A percentile compares a stretch with the other conserved stretches of the same genome.
These are phyloP conservation scores for Tolypocladium guangdongense DNA, from an alignment of 2,329 filamentous ascomycete species.

Conservation along the genomic window DNA sequence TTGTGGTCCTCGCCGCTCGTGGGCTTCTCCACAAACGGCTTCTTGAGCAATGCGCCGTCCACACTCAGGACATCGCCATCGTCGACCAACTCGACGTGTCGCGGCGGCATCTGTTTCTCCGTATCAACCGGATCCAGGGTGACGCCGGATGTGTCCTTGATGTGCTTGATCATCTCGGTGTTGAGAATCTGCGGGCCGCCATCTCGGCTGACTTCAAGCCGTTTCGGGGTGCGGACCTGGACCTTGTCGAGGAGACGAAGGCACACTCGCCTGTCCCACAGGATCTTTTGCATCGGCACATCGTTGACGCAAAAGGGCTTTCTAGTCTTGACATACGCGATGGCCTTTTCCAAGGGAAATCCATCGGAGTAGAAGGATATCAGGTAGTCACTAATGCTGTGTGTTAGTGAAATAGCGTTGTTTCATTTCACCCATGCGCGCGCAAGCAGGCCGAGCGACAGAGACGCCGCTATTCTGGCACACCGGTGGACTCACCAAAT, in stretches of 20 bases:
- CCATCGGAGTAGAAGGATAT: slow-evolving; percentile 98
- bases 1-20: slow-evolving; percentile 99
- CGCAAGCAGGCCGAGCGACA: not conserved
- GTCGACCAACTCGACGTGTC: slow-evolving; percentile 75
- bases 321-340: slow-evolving; percentile 83
- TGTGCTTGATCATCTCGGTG: slow-evolving; percentile 66
- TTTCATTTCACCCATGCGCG: not conserved
- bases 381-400: slow-evolving; percentile 59
- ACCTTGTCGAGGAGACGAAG: slow-evolving; percentile 81
- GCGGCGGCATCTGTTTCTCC: slow-evolving; percentile 50
- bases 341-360: slow-evolving; percentile 92
- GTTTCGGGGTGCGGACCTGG: slow-evolving; percentile 76
- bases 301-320: slow-evolving; percentile 98
- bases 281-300: slow-evolving; percentile 88
- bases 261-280: slow-evolving; percentile 92
- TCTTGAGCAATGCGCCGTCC: slow-evolving; percentile 70
- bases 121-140: slow-evolving; percentile 59
- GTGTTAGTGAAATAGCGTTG: slow-evolving; percentile 9
- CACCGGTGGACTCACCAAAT: slow-evolving; percentile 49
- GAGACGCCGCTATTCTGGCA: slow-evolving; percentile 14
- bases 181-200: slow-evolving; percentile 75
- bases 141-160: slow-evolving; percentile 73
- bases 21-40: slow-evolving; percentile 97
- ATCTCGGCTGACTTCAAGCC: slow-evolving; percentile 86
- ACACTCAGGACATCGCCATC: slow-evolving; percentile 81